Percentiles rank a stretch among this genome's conserved stretches.
phyloP scores from a whole-genome alignment of 2,329 filamentous ascomycete species.

The Hypomyces rosellus region DNA sequence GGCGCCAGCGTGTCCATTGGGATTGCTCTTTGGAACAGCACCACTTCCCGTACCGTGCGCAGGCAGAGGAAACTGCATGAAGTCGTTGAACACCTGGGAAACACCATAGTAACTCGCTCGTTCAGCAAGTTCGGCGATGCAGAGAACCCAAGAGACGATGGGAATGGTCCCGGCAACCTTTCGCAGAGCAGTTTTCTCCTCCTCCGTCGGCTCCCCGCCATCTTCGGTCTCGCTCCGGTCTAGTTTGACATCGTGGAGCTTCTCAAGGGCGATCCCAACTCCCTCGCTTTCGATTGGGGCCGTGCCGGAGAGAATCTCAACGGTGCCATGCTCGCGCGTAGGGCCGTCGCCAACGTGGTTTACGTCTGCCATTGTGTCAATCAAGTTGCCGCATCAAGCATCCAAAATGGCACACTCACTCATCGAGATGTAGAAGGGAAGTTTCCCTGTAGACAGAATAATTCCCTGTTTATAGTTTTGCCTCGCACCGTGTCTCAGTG shows the following conservation, averaged over 20 bases:
- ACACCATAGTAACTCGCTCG: slow-evolving; percentile 11
- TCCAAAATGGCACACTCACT: background rate
- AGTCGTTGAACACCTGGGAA: slow-evolving; percentile 10
- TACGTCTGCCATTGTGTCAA: slow-evolving; percentile 1
- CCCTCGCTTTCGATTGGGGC: slow-evolving; percentile 4
- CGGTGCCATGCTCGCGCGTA: slow-evolving; percentile 6
- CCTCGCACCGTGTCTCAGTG: background rate
- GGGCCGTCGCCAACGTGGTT: slow-evolving; percentile 7
- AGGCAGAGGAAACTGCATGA: slow-evolving; percentile 12
- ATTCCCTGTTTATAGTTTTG: background rate
- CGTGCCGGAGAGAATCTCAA: slow-evolving; percentile 6
- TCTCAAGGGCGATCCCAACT: background rate
- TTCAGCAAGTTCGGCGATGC: slow-evolving; percentile 9
- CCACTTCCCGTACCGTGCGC: slow-evolving; percentile 7
- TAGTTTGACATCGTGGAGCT: background rate
- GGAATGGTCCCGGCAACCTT: slow-evolving; percentile 10
- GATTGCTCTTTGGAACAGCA: slow-evolving; percentile 9
- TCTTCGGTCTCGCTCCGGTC: background rate
- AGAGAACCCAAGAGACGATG: slow-evolving; percentile 10
- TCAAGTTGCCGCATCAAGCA: background rate
- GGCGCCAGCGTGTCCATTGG: slow-evolving; percentile 10
- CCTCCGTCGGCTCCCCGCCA: slow-evolving; percentile 7
- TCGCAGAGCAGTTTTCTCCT: slow-evolving; percentile 5
- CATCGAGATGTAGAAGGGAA: background rate
- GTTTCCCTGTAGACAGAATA: background rate